Conservation (phyloP, 2,329 filamentous ascomycete species). For the Phyllosticta citrichinensis region DNA sequence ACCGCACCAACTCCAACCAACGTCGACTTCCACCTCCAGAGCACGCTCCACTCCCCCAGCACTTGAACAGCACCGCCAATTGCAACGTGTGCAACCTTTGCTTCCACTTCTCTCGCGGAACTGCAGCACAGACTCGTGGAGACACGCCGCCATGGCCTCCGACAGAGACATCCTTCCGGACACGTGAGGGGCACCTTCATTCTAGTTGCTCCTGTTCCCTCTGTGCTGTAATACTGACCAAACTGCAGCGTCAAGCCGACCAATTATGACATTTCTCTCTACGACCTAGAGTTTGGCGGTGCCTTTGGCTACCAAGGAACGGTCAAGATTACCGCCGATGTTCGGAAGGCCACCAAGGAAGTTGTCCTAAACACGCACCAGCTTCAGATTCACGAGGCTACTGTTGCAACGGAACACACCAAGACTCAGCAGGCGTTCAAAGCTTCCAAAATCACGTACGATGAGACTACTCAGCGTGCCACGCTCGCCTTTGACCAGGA, state of each 20-base stretch:
- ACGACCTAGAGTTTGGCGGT: conserved; percentile 61
- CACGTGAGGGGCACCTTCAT: conserved; percentile 25
- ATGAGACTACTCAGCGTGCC: conserved; percentile 73
- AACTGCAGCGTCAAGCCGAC: conserved; percentile 58
- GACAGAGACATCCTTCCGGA: conserved; percentile 37
- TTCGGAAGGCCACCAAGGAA: conserved; percentile 62
- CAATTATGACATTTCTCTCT: conserved; percentile 78
- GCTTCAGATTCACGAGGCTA: conserved; percentile 62
- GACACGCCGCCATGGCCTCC: conserved; percentile 27
- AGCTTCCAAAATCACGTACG: conserved; percentile 63
- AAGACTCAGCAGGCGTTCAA: conserved; percentile 49
- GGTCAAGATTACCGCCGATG: conserved; percentile 67
- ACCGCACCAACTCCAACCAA: background rate
- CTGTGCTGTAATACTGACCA: conserved; percentile 13
- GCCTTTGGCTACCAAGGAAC: conserved; percentile 77
- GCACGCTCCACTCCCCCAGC: background rate
- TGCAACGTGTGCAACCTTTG: background rate
- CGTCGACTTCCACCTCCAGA: background rate
- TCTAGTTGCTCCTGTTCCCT: background rate
- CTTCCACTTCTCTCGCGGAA: background rate
- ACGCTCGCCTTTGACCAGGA: conserved; percentile 67
- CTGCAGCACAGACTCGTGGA: conserved; percentile 10
- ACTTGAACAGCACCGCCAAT: background rate
- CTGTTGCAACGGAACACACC: conserved; percentile 49
- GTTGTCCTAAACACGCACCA: conserved; percentile 80